Conservation (phyloP, 1,284 basidiomycete genomes). For the Cryptococcus sp. region DNA sequence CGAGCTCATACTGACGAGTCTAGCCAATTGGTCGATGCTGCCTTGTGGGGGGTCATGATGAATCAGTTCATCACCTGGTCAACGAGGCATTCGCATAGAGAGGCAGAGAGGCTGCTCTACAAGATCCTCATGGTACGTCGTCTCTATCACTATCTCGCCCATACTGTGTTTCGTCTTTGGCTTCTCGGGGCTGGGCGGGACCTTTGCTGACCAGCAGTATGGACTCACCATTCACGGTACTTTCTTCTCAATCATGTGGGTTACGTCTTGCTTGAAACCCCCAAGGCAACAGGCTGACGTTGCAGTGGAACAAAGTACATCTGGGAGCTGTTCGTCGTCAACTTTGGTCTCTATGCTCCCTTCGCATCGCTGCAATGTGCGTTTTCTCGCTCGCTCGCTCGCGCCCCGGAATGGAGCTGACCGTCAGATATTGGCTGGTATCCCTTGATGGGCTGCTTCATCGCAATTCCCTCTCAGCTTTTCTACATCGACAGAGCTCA, state of each 20-base stretch:
- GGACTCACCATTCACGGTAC: too few species aligned
- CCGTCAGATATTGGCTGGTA: background rate
- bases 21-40: background rate
- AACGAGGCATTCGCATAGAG: background rate
- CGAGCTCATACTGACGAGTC: background rate
- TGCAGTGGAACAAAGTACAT: background rate
- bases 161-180: too few species aligned
- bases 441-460: background rate
- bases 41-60: background rate
- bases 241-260: too few species aligned
- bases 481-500: background rate
- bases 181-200: too few species aligned
- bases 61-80: background rate
- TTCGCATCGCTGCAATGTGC: background rate
- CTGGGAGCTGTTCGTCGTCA: background rate
- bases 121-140: background rate
- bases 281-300: background rate
- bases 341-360: background rate
- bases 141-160: too few species aligned
- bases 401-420: too few species aligned
- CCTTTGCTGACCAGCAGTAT: too few species aligned
- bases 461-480: background rate
- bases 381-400: background rate
- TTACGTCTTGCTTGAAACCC: background rate
- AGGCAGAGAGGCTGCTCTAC: background rate